phyloP scores from a whole-genome alignment of 2,329 filamentous ascomycete genomes.

The Talaromyces atroroseus region DNA sequence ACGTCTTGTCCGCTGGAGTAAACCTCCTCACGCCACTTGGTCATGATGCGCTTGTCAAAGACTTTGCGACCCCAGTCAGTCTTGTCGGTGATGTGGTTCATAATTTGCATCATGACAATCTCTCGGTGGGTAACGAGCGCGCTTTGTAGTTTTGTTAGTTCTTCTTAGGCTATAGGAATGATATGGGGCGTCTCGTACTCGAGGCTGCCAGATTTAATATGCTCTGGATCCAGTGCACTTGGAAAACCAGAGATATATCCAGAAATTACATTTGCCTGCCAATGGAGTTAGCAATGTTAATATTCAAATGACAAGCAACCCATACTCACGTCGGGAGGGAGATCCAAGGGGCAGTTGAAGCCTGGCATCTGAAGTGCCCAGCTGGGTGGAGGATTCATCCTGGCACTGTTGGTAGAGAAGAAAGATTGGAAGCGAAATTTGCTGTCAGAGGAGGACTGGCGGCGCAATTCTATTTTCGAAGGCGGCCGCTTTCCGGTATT shows the following conservation, averaged over 20 bases:
- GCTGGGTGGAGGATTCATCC: no score
- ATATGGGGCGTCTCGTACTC: constrained; percentile 15
- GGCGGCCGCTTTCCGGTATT: neutral
- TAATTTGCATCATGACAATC: constrained; percentile 33
- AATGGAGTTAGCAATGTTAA: neutral
- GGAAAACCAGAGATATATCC: constrained; percentile 19
- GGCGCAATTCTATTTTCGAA: neutral
- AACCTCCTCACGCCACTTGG: constrained; percentile 29
- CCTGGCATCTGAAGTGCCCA: no score
- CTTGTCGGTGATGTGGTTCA: constrained; percentile 36
- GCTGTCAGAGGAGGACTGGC: no score
- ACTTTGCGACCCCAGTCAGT: constrained; percentile 3
- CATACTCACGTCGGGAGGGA: no score
- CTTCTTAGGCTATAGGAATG: neutral
- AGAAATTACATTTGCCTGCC: neutral
- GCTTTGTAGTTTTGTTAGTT: constrained; percentile 14
- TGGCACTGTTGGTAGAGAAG: no score
- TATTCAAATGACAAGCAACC: no score
- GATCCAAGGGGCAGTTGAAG: no score
- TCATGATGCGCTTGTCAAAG: constrained; percentile 12
- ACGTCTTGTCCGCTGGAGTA: constrained; percentile 22
- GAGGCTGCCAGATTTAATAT: constrained; percentile 22
- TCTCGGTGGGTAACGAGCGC: constrained; percentile 30
- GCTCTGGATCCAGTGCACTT: constrained; percentile 26
- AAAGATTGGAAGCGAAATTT: no score